These are phyloP conservation scores for Cryptococcus deneoformans DNA, from an alignment of 1,284 basidiomycete species.

Conservation along the genomic window DNA sequence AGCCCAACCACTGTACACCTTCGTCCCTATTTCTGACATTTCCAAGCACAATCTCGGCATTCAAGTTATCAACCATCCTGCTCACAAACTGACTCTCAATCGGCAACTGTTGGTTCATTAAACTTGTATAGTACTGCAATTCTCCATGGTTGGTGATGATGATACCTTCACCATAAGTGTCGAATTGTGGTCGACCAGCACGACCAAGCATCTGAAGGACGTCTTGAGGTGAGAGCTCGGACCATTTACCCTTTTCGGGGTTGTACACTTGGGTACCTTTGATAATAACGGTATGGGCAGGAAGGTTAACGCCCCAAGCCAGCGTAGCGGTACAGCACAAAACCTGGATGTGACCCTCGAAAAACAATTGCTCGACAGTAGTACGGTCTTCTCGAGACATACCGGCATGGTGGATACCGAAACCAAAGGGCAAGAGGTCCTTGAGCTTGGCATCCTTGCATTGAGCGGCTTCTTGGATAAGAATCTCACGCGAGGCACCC, in stretches of 20 bases:
- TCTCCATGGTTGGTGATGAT: constrained; percentile 98
- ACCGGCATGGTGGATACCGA: constrained; percentile 98
- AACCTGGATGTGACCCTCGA: constrained; percentile 88
- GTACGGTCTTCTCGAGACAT: constrained; percentile 94
- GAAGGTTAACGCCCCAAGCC: constrained; percentile 99
- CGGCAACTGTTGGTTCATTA: constrained; percentile 93
- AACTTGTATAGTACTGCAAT: constrained; percentile 91
- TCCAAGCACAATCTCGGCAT: constrained; percentile 96
- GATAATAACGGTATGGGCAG: constrained; percentile 98
- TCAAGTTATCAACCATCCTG: constrained; percentile 92
- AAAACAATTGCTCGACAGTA: constrained; percentile 92
- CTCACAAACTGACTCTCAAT: constrained; percentile 96
- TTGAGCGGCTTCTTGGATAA: constrained; percentile 78
- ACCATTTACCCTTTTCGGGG: constrained; percentile 97
- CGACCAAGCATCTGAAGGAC: constrained; percentile 99
- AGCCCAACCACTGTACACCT: constrained; percentile 95
- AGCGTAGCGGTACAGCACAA: constrained; percentile 97
- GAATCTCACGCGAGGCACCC: constrained; percentile 79
- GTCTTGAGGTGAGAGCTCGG: constrained; percentile 93
- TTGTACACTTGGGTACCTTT: constrained; percentile 99
- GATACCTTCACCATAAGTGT: constrained; percentile 96
- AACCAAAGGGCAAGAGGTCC: constrained; percentile 93
- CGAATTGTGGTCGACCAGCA: constrained; percentile 96
- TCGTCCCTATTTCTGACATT: constrained; percentile 95
- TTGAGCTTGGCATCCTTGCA: constrained; percentile 81